Conservation (phyloP, 257 asterid species). For the Nicotiana noctiflora region DNA sequence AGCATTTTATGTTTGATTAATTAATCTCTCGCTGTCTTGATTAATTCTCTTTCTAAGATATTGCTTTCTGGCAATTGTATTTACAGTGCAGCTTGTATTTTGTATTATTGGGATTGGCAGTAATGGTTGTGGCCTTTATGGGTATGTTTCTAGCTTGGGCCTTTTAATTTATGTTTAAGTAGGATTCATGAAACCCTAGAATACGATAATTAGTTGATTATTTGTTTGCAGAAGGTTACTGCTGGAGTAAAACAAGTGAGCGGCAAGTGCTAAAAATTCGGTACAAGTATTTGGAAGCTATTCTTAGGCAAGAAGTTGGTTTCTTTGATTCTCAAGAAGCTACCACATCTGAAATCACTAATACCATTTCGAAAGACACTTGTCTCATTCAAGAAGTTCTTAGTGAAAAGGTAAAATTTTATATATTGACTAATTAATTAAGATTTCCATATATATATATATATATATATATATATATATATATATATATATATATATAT, state of each 20-base stretch:
- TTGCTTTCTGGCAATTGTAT: constrained; percentile 9
- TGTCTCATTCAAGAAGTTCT: constrained; percentile 82
- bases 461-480: no score
- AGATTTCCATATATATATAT: no score
- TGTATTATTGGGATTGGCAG: constrained; percentile 72
- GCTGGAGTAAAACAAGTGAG: constrained; percentile 90
- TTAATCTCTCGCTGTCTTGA: background rate
- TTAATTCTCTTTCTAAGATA: background rate
- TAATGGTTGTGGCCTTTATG: constrained; percentile 76
- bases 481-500: no score
- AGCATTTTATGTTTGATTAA: background rate
- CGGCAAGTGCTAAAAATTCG: constrained; percentile 62
- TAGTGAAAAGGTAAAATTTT: constrained; percentile 61
- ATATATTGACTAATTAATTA: background rate
- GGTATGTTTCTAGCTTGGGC: constrained; percentile 35
- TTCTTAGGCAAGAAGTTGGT: constrained; percentile 82
- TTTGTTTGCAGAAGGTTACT: constrained; percentile 64
- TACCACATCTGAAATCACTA: constrained; percentile 66
- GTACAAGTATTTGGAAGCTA: constrained; percentile 75
- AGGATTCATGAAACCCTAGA: background rate
- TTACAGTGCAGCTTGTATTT: constrained; percentile 80
- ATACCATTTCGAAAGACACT: constrained; percentile 73
- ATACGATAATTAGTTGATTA: no score
- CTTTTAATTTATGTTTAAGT: no score
- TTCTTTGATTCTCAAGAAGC: constrained; percentile 91